Base-by-base conservation (phyloP, 768 basidiomycete species). In the Rhodotorula toruloides region DNA sequence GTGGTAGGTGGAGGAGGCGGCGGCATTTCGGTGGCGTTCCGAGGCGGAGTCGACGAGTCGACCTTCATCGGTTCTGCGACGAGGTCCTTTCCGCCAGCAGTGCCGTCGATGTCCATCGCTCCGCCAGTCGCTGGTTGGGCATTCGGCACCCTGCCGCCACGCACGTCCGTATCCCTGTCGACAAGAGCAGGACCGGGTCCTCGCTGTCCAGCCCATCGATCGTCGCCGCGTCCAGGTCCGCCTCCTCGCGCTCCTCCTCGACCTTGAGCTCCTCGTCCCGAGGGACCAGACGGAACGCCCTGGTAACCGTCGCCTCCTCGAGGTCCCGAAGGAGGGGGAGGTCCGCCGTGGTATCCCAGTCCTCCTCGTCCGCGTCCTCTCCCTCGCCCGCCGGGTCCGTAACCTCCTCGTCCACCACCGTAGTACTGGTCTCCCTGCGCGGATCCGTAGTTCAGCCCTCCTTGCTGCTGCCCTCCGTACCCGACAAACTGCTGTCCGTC, bases 271-370 rank as follows among this genome's bases (percentile, higher is more conserved):
- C 58, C 58, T 27, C 60, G 21, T 5, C 58, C 59, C 19, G 42
- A 73, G 1, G 74, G 72, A 27, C 77, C 79, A 10, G 76, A 74
- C 11, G 79, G 72, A n/a, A 77, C 69, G 27, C 76, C 54, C 70
- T 84, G 86, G 61, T 79, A 76, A 29, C 89, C 83, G 39, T 29
- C 32, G 70, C 87, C 87, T 43, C 88, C 88, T 40, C 90, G 87
- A 65, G 92, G 90, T 10, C 86, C 91, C 7, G 88, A 89, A 7
- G 91, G 91, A 14, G 90, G 47, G 17, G 62, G 37, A 12, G 34
- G 56, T 1, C 43, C 57, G 17, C 36, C 32, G 39, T 44, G 27
- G 62, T 61, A 68, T 12, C 72, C 66, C 3, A 62, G 50, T 10
- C 67, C 62, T 11, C 61, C 61, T n/a, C 57, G 37, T 2, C 72